Evolutionary conservation across 2,329 filamentous ascomycete genomes (phyloP), one percentile per base, ranked within the genome.

Genomic region (Cladosporium sp.): DNA sequence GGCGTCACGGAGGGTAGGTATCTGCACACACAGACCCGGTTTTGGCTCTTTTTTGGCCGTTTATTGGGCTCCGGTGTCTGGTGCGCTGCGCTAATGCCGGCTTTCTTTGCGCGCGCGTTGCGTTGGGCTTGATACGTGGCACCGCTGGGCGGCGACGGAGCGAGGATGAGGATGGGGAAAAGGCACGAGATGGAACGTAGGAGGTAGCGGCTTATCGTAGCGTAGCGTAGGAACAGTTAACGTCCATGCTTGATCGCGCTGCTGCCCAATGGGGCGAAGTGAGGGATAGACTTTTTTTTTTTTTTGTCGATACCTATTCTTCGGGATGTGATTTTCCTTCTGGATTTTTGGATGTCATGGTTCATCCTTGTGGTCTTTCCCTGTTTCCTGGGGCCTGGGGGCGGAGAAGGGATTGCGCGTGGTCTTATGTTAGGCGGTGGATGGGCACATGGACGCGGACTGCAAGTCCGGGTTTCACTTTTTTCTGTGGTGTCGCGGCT

Each of bases 81-180:
- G n/a, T 17, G 45, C 37, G 29, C 29, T 27, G 18, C 29, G 37
- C 45, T 48, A 48, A 48, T 24, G 45, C 38, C 45, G 45, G 45
- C 45, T 48, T 32, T 22, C n/a, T n/a, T n/a, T n/a, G n/a, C n/a
- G n/a, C 34, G 45, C 34, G 45, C 30, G n/a, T 47, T n/a, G n/a
- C n/a, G 45, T 48, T 48, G 45, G 45, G 45, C 45, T n/a, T 41
- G 19, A 48, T 48, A 48, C 45, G 45, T 48, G 45, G 45, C 45
- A 36, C 45, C 45, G 45, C 38, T 48, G 37, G 45, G 13, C 17
- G 40, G 45, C 45, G 45, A 48, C n/a, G 44, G 36, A 40, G 11
- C 37, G 45, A 36, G 24, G 39, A n/a, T n/a, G 32, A 20, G 15
- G 34, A 22, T 47, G 20, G 44, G 32, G n/a, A n/a, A n/a, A n/a